These are phyloP conservation scores for Phytophthora brassicae DNA, from an alignment of 352 stramenopile species.

Conservation along the genomic window DNA sequence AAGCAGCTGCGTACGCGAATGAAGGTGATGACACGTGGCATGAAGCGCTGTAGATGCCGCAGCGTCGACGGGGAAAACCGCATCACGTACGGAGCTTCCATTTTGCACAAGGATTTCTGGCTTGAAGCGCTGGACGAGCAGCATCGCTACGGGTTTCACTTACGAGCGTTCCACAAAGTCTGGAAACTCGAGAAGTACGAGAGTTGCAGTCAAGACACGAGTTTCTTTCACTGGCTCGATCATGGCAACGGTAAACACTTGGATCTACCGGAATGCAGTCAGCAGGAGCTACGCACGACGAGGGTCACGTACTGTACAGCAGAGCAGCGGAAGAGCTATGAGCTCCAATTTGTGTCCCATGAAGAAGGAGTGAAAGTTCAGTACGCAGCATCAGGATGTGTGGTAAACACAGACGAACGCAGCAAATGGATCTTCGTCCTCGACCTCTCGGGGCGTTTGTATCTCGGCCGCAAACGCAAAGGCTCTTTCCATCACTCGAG, in stretches of 20 bases:
- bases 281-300: conserved; percentile 41
- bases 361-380: conserved; percentile 17
- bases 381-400: conserved; percentile 36
- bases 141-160: conserved; percentile 72
- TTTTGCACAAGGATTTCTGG: conserved; percentile 77
- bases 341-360: conserved; percentile 41
- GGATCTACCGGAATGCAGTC: conserved; percentile 58
- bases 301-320: conserved; percentile 57
- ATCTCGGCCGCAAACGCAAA: conserved; percentile 73
- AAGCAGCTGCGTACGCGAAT: conserved; percentile 36
- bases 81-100: conserved; percentile 24
- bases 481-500: conserved; percentile 79
- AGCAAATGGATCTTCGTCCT: conserved; percentile 87
- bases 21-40: conserved; percentile 31
- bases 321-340: conserved; percentile 41
- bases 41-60: conserved; percentile 20
- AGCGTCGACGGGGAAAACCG: conserved; percentile 1
- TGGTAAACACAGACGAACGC: conserved; percentile 56
- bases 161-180: conserved; percentile 63
- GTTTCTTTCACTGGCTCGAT: conserved; percentile 80
- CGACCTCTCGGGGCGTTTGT: conserved; percentile 42
- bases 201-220: conserved; percentile 20
- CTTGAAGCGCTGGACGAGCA: conserved; percentile 71
- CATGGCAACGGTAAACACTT: conserved; percentile 44
- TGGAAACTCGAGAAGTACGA: conserved; percentile 58